Evolutionary conservation across 2,329 filamentous ascomycete genomes (phyloP).

Genomic region (Exutisphaerella laricina): DNA sequence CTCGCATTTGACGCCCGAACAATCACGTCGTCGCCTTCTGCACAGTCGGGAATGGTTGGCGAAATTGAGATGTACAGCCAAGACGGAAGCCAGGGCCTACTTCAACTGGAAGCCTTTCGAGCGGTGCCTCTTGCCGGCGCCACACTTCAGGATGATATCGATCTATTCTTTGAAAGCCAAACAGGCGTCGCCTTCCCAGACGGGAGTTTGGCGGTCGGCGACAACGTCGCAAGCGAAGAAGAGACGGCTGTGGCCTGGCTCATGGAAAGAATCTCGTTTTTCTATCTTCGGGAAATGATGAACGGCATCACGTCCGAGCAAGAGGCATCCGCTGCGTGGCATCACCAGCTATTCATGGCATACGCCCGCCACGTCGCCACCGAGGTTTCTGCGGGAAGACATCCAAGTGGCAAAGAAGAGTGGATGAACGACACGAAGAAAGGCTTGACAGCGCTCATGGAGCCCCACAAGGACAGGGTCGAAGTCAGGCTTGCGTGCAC

Average conservation of each 20-base stretch:
- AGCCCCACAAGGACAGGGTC: background rate
- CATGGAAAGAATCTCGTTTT: background rate
- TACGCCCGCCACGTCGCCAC: background rate
- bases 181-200: background rate
- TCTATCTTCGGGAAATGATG: background rate
- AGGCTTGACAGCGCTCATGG: background rate
- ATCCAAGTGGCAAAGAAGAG: background rate
- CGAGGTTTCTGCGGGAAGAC: background rate
- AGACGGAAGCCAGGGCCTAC: background rate
- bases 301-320: background rate
- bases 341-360: background rate
- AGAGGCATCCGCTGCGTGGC: background rate
- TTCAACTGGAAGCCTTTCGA: background rate
- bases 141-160: background rate
- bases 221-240: background rate
- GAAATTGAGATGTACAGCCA: background rate
- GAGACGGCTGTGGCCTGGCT: background rate
- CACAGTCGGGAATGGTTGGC: background rate
- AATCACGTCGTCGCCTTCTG: background rate
- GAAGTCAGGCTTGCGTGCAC: background rate
- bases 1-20: no score
- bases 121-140: background rate
- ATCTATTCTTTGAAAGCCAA: background rate
- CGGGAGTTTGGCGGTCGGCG: background rate
- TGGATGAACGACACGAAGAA: constrained; percentile 2